These are phyloP conservation scores for Suillus spraguei DNA, from an alignment of 768 basidiomycete genomes.

Conservation along the genomic window DNA sequence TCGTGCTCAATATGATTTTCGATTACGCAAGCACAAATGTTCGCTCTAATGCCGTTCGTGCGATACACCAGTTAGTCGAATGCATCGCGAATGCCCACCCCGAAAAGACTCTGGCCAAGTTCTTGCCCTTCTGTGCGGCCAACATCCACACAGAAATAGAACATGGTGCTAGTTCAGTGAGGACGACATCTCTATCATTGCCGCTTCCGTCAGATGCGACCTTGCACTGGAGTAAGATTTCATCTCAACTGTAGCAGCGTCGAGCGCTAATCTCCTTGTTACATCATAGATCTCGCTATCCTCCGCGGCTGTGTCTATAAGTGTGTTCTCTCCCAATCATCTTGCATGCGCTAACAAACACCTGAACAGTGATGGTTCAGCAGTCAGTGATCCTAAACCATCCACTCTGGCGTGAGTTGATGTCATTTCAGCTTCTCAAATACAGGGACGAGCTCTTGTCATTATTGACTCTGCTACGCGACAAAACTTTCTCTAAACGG, in stretches of 20 bases:
- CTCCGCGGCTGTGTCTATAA: slow-evolving; percentile 80
- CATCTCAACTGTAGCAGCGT: not conserved
- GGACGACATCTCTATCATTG: slow-evolving; percentile 68
- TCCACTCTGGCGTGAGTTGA: not conserved
- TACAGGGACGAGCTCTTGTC: slow-evolving; percentile 64
- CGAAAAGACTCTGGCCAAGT: slow-evolving; percentile 73
- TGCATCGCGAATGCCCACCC: slow-evolving; percentile 84
- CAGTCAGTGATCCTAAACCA: slow-evolving; percentile 33
- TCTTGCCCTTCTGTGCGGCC: slow-evolving; percentile 70
- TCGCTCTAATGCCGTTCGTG: slow-evolving; percentile 83
- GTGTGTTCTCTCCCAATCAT: slow-evolving; percentile 41
- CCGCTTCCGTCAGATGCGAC: slow-evolving; percentile 82
- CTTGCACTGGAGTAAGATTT: slow-evolving; percentile 77
- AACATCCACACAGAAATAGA: slow-evolving; percentile 81
- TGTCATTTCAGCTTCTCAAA: slow-evolving; percentile 52
- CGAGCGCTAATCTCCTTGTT: not conserved
- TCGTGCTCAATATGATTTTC: slow-evolving; percentile 81
- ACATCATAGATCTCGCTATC: slow-evolving; percentile 63
- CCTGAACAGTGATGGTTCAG: slow-evolving; percentile 50
- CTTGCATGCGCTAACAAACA: not conserved
- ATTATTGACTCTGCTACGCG: slow-evolving; percentile 63
- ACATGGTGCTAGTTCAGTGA: slow-evolving; percentile 77
- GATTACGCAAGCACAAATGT: slow-evolving; percentile 83
- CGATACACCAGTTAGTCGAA: slow-evolving; percentile 84
- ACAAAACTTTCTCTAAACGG: slow-evolving; percentile 76